A percentile compares a stretch with the other conserved stretches of the same genome.
Conservation (phyloP, 768 basidiomycete species). For the Xerocomellus amylosporus region DNA sequence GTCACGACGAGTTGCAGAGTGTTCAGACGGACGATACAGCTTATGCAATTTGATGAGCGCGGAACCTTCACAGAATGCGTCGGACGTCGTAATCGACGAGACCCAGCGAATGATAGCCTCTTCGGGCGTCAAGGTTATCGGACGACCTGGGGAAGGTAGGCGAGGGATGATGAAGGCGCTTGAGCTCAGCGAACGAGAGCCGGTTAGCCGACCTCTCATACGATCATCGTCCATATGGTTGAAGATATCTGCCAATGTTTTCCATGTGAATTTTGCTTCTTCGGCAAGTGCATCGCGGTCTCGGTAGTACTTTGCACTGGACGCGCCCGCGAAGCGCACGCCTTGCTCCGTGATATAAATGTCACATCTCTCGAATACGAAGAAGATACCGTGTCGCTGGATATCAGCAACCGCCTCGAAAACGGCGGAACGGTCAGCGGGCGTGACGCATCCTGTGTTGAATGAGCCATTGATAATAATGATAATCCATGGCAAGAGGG, state of each 20-base stretch:
- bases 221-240: slow-evolving; percentile 6
- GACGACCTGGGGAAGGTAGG: slow-evolving; percentile 23
- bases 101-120: slow-evolving; percentile 19
- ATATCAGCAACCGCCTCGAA: slow-evolving; percentile 32
- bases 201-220: background rate
- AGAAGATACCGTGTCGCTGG: slow-evolving; percentile 28
- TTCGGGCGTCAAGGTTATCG: slow-evolving; percentile 16
- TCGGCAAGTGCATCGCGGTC: slow-evolving; percentile 28
- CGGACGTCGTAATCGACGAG: slow-evolving; percentile 21
- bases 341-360: slow-evolving; percentile 32
- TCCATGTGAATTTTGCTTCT: slow-evolving; percentile 18
- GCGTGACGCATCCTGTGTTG: slow-evolving; percentile 18
- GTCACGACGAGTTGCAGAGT: background rate
- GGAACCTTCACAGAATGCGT: background rate
- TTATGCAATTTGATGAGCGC: background rate
- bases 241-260: slow-evolving; percentile 20
- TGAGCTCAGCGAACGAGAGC: slow-evolving; percentile 8
- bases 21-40: background rate
- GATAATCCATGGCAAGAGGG: background rate
- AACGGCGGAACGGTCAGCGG: slow-evolving; percentile 27
- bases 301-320: slow-evolving; percentile 13
- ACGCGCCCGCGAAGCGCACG: slow-evolving; percentile 28
- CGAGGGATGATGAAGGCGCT: slow-evolving; percentile 25
- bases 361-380: slow-evolving; percentile 17
- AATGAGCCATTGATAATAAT: slow-evolving; percentile 5